phyloP scores from a whole-genome alignment of 2,329 filamentous ascomycete genomes.

The Albophoma yamanashiensis region DNA sequence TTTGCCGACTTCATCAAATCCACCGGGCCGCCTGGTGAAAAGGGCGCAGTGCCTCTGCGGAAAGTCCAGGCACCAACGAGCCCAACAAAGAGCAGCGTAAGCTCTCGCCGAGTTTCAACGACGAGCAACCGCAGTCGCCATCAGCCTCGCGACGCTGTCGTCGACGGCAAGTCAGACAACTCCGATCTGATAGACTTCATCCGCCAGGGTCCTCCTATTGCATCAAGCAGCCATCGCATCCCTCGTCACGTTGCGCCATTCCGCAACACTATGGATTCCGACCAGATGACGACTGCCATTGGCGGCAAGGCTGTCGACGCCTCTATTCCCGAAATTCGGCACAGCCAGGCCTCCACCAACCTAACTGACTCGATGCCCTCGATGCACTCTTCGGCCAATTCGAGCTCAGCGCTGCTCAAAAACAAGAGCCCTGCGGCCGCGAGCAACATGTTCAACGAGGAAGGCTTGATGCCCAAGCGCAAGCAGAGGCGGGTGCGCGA shows the following conservation, averaged over 20 bases:
- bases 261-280: constrained; percentile 75
- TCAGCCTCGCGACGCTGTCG: constrained; percentile 61
- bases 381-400: constrained; percentile 59
- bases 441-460: constrained; percentile 34
- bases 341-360: constrained; percentile 45
- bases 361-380: constrained; percentile 47
- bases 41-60: constrained; percentile 21
- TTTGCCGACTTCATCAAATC: constrained; percentile 86
- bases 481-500: constrained; percentile 74
- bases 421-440: constrained; percentile 22
- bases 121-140: constrained; percentile 41
- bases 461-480: constrained; percentile 52
- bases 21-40: constrained; percentile 57
- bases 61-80: constrained; percentile 19
- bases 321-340: constrained; percentile 42
- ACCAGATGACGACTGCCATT: constrained; percentile 51
- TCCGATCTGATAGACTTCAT: constrained; percentile 95
- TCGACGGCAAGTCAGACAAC: constrained; percentile 53
- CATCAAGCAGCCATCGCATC: constrained; percentile 55
- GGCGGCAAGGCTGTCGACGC: constrained; percentile 49
- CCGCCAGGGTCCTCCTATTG: constrained; percentile 65
- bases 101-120: constrained; percentile 26
- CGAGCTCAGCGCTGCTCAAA: constrained; percentile 57
- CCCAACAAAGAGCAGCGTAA: constrained; percentile 23
- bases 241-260: constrained; percentile 78